Percentiles rank a stretch among this genome's conserved stretches.
Evolutionary conservation across 805 yeast species (phyloP).

Genomic region (Spathaspora hagerdaliae): DNA sequence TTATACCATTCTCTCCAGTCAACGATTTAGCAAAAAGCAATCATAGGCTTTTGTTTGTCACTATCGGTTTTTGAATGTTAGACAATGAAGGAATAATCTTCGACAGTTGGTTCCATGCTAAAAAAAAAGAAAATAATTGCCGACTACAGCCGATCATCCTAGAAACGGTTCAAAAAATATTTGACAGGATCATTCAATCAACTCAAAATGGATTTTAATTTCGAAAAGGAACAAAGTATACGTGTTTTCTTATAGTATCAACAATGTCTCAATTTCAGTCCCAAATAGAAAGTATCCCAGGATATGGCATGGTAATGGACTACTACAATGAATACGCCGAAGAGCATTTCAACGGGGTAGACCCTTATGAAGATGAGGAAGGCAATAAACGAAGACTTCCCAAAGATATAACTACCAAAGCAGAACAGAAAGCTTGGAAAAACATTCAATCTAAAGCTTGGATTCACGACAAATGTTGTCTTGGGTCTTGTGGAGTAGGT

Average conservation of each 20-base stretch:
- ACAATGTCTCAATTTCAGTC: constrained; percentile 21
- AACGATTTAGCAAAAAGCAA: too few species aligned
- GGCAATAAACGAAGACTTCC: constrained; percentile 64
- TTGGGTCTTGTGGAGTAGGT: constrained; percentile 66
- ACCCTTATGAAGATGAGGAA: constrained; percentile 62
- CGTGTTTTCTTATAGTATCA: background rate
- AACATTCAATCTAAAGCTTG: constrained; percentile 74
- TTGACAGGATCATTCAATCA: too few species aligned
- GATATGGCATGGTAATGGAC: constrained; percentile 53
- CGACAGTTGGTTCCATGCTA: too few species aligned
- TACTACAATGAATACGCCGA: constrained; percentile 65
- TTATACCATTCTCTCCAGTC: too few species aligned
- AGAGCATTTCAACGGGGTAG: constrained; percentile 56
- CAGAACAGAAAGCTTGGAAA: constrained; percentile 70
- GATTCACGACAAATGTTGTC: constrained; percentile 78
- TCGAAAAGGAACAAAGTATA: too few species aligned
- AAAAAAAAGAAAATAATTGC: too few species aligned
- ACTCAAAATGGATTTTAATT: too few species aligned
- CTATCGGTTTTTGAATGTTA: too few species aligned
- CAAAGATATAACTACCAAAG: constrained; percentile 41
- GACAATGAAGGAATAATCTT: too few species aligned
- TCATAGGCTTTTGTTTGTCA: too few species aligned
- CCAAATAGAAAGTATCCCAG: constrained; percentile 46
- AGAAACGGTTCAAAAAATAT: too few species aligned
- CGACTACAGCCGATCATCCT: too few species aligned